phyloP scores from a whole-genome alignment of 225 moss, liverwort and hornwort species.

The Polytrichum formosum region DNA sequence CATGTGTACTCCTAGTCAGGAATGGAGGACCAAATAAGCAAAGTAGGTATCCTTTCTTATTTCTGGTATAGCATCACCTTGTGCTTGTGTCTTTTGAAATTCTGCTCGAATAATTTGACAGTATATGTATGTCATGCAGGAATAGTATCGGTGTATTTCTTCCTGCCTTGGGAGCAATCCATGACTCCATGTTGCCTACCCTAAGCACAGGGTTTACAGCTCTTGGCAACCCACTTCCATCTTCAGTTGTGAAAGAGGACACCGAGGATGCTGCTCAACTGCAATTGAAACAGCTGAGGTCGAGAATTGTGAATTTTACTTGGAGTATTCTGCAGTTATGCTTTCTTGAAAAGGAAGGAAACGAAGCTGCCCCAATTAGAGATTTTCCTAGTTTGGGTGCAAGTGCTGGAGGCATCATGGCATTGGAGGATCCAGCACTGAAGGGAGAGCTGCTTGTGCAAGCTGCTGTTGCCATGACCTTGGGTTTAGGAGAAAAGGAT shows the following conservation, averaged over 20 bases:
- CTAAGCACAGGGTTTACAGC: slow-evolving; percentile 47
- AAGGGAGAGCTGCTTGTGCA: slow-evolving; percentile 73
- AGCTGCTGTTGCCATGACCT: slow-evolving; percentile 71
- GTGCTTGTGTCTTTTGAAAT: too few species aligned
- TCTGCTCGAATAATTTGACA: too few species aligned
- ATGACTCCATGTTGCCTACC: slow-evolving; percentile 72
- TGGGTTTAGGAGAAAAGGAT: slow-evolving; percentile 42
- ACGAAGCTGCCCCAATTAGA: slow-evolving; percentile 21
- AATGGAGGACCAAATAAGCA: neutral
- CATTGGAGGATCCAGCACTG: slow-evolving; percentile 43
- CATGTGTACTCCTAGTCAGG: slow-evolving; percentile 1
- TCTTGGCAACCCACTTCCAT: slow-evolving; percentile 24
- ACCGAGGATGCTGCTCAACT: slow-evolving; percentile 26
- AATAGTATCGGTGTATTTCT: slow-evolving; percentile 75
- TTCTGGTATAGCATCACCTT: too few species aligned
- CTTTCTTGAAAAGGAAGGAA: slow-evolving; percentile 46
- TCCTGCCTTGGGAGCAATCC: slow-evolving; percentile 58
- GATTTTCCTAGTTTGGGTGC: slow-evolving; percentile 54
- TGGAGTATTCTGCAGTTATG: slow-evolving; percentile 51
- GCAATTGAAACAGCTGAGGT: slow-evolving; percentile 47
- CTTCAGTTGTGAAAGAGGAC: slow-evolving; percentile 8
- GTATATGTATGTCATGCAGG: slow-evolving; percentile 30
- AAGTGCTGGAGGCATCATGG: slow-evolving; percentile 19
- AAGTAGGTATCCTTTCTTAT: too few species aligned
- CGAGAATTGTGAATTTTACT: slow-evolving; percentile 34